phyloP scores from a whole-genome alignment of 2,329 filamentous ascomycete genomes.

The Verticillium alfalfae region DNA sequence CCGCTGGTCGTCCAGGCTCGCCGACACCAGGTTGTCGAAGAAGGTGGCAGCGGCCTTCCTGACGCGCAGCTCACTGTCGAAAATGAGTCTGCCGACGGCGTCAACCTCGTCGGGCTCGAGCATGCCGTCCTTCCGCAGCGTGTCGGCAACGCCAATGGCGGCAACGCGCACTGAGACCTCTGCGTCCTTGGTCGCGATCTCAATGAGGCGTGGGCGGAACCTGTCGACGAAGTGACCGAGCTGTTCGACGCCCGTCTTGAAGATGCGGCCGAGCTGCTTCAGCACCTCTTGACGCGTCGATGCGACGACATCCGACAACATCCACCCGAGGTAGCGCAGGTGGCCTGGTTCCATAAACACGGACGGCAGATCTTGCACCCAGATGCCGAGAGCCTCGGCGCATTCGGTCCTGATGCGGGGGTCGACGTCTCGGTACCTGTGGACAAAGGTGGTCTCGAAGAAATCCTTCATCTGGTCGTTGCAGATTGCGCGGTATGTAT shows the following conservation, averaged over 20 bases:
- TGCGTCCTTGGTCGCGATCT: constrained; percentile 84
- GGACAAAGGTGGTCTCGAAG: constrained; percentile 89
- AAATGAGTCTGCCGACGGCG: constrained; percentile 78
- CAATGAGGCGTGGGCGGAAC: constrained; percentile 80
- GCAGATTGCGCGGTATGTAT: constrained; percentile 62
- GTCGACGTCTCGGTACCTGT: constrained; percentile 92
- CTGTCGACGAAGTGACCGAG: constrained; percentile 90
- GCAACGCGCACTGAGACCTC: constrained; percentile 75
- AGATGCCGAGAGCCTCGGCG: constrained; percentile 77
- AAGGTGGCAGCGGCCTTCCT: constrained; percentile 87
- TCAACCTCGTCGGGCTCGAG: constrained; percentile 91
- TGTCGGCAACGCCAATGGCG: constrained; percentile 76
- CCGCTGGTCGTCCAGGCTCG: constrained; percentile 71
- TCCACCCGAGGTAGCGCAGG: constrained; percentile 91
- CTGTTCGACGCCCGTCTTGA: constrained; percentile 75
- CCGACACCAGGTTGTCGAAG: constrained; percentile 81
- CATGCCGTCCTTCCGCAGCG: constrained; percentile 76
- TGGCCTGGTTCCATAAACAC: constrained; percentile 88
- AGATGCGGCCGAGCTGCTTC: constrained; percentile 73
- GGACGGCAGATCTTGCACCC: constrained; percentile 81
- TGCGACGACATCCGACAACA: constrained; percentile 75
- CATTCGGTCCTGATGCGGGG: constrained; percentile 84
- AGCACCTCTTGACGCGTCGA: constrained; percentile 79
- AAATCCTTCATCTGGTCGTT: constrained; percentile 74
- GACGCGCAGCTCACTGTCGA: constrained; percentile 78